Evolutionary conservation across 495 filamentous ascomycete genomes (phyloP), one percentile per base, ranked within the genome.

Genomic region (Podospora australis): DNA sequence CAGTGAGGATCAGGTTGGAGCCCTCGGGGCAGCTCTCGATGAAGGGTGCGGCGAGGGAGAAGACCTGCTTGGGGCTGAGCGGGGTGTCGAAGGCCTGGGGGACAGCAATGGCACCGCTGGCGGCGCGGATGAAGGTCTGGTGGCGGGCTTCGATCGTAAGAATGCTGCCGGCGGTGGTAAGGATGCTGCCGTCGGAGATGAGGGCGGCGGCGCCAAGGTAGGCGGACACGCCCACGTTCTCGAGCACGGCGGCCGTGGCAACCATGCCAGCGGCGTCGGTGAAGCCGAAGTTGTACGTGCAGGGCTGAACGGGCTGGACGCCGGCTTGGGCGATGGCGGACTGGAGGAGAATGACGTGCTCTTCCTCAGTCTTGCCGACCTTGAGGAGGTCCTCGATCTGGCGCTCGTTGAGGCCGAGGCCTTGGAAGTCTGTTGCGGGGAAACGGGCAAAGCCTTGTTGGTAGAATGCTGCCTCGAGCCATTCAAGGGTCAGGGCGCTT

Each of bases 391-490:
- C 73, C 40, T 67, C 66, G 45, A 81, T 68, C 32, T 77, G 56
- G 20, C 56, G 53, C 47, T 67, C 62, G 45, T 63, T 63, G 55
- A 81, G 65, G 41, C 80, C 80, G 34, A 82, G 70, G 11, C 68
- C 71, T 13, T 54, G 44, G 69, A 84, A 84, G 47, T 84, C 78
- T 14, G 64, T 56, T n/a, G 70, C 70, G 2, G 75, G 70, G 61
- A 83, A 83, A 60, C 78, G 71, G 49, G 72, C 68, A 52, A 84
- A 81, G 22, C 77, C 81, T 54, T 81, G 66, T 46, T 68, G 64
- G 69, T 84, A 84, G 59, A 84, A 84, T 25, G 69, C 60, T 20
- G 74, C 58, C 63, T 84, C 81, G 49, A 84, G 78, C 60, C 79
- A 77, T 63, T 84, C 81, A 16, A 82, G 66, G 10, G 81, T 83